Evolutionary conservation across 1,139 yeast species (phyloP).

Genomic region (Magnusiomyces ingens): DNA sequence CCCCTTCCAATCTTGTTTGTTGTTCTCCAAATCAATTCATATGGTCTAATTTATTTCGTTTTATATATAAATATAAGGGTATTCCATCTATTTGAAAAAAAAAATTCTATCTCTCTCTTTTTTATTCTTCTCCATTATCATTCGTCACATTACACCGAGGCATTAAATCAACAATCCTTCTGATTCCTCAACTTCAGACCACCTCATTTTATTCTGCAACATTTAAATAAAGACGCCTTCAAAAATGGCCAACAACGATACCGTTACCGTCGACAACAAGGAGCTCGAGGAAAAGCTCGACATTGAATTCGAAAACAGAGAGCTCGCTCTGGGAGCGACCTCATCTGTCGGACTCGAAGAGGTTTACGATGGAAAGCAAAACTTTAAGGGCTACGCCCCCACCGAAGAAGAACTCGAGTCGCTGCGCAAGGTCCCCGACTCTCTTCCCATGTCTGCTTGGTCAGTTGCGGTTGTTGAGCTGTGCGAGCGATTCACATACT

Average conservation of each 20-base stretch:
- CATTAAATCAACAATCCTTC: too few species aligned
- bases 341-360: constrained; percentile 2
- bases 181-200: too few species aligned
- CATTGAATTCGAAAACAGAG: neutral
- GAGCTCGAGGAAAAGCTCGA: neutral
- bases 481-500: constrained; percentile 79
- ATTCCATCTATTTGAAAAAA: too few species aligned
- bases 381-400: constrained; percentile 30
- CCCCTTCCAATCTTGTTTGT: too few species aligned
- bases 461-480: constrained; percentile 72
- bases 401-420: constrained; percentile 41
- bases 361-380: constrained; percentile 7
- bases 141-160: too few species aligned
- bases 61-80: too few species aligned
- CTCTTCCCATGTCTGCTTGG: constrained; percentile 49
- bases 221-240: neutral
- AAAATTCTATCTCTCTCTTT: too few species aligned
- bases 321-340: neutral
- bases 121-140: too few species aligned
- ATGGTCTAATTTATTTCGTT: too few species aligned
- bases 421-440: constrained; percentile 40
- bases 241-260: neutral
- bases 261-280: neutral
- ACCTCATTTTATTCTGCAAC: neutral
- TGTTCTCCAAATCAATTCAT: too few species aligned